These are phyloP conservation scores for Calycina marina DNA, from an alignment of 2,329 filamentous ascomycete genomes.

Conservation along the genomic window DNA sequence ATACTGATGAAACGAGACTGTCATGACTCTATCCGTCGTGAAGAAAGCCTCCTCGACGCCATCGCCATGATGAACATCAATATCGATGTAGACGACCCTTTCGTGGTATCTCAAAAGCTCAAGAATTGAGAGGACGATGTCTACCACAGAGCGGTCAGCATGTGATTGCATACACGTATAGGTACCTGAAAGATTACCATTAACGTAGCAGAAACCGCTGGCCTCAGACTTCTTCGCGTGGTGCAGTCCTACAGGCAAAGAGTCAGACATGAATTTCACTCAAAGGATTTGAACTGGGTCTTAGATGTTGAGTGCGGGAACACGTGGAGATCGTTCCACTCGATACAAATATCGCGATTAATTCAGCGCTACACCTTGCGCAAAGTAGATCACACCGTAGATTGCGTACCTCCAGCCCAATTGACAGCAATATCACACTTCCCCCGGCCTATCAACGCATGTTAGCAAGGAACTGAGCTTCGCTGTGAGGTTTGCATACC, in stretches of 20 bases:
- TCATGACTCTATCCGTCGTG: conserved; percentile 1
- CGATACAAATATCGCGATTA: too few species aligned
- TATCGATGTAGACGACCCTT: conserved; percentile 1
- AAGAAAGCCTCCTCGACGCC: conserved; percentile 1
- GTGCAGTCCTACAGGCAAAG: too few species aligned
- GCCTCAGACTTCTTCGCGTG: conserved; percentile 1
- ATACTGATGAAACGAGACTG: conserved; percentile 1
- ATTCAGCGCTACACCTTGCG: too few species aligned
- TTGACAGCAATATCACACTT: conserved; percentile 2
- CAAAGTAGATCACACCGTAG: too few species aligned
- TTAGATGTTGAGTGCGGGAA: too few species aligned
- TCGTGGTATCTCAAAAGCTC: neutral
- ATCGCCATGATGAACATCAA: conserved; percentile 1
- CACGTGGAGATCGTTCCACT: too few species aligned
- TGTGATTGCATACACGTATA: neutral
- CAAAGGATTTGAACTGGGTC: too few species aligned
- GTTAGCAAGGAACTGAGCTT: too few species aligned
- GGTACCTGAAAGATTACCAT: neutral
- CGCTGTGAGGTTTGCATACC: too few species aligned
- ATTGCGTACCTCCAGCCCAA: conserved; percentile 1
- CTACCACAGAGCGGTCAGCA: neutral
- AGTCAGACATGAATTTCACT: too few species aligned
- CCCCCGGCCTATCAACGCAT: too few species aligned
- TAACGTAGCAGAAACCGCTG: conserved; percentile 2
- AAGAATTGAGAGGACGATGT: neutral